phyloP scores from a whole-genome alignment of 139 green algal species.

The Trebouxia sp. region DNA sequence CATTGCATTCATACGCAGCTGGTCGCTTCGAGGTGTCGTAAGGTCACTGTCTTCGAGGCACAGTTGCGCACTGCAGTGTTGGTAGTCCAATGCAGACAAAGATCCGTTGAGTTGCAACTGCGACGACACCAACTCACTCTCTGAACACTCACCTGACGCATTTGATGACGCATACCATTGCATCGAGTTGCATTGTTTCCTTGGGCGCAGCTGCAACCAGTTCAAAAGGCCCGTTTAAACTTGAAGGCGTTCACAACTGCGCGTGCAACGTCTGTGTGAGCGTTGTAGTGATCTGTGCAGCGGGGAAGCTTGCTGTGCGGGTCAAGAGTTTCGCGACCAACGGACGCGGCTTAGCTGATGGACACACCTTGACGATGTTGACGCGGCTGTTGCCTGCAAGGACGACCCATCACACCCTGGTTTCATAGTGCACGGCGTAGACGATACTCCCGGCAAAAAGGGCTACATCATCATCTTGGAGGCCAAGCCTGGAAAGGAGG shows the following conservation, averaged over 20 bases:
- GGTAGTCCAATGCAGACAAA: no score
- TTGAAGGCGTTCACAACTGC: no score
- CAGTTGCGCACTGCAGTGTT: no score
- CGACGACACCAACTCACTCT: no score
- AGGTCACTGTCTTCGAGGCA: no score
- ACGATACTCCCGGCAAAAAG: background rate
- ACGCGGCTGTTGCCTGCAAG: background rate
- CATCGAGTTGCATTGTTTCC: no score
- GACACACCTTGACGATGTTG: background rate
- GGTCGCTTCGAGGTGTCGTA: background rate
- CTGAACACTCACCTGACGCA: no score
- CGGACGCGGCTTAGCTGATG: background rate
- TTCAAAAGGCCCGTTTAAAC: no score
- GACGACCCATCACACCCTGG: conserved; percentile 3
- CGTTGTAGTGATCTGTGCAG: background rate
- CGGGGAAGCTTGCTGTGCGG: background rate
- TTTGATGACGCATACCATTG: no score
- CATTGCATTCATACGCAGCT: background rate
- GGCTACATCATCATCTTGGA: conserved; percentile 17
- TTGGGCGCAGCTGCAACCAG: no score
- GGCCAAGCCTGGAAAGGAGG: conserved; percentile 12
- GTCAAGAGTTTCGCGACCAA: background rate
- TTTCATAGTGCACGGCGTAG: conserved; percentile 6
- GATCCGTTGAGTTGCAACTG: no score
- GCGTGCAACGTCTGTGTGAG: no score